These are phyloP conservation scores for Parastagonospora avenae DNA, from an alignment of 2,329 filamentous ascomycete genomes.

Conservation along the genomic window DNA sequence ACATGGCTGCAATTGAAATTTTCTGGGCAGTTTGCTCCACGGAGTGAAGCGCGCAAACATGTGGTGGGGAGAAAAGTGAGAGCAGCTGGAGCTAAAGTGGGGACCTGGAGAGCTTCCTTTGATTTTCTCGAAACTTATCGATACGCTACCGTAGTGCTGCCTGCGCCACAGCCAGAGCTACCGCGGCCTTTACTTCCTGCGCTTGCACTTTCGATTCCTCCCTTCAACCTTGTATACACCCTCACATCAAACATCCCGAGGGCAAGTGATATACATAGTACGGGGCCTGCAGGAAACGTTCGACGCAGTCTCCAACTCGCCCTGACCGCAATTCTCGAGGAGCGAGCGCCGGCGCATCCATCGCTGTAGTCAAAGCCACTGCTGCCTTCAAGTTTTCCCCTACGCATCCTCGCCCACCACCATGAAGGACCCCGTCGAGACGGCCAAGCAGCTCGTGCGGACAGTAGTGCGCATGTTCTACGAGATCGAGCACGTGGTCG, in stretches of 20 bases:
- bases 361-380: neutral
- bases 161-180: no score
- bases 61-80: conserved; percentile 3
- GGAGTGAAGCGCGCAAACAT: conserved; percentile 29
- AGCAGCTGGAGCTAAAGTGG: conserved; percentile 6
- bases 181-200: no score
- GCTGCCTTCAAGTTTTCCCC: neutral
- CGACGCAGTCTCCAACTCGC: no score
- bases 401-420: conserved; percentile 7
- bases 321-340: neutral
- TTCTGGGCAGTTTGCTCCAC: conserved; percentile 31
- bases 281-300: no score
- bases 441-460: conserved; percentile 79
- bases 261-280: no score
- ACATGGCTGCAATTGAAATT: conserved; percentile 28
- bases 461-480: conserved; percentile 88
- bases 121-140: conserved; percentile 24
- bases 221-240: no score
- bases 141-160: neutral
- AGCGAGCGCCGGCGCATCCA: neutral
- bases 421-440: conserved; percentile 61
- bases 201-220: no score
- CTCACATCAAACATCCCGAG: no score
- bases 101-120: conserved; percentile 17
- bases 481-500: conserved; percentile 79